phyloP scores from a whole-genome alignment of 768 basidiomycete species.

The Nidularia pulvinata region DNA sequence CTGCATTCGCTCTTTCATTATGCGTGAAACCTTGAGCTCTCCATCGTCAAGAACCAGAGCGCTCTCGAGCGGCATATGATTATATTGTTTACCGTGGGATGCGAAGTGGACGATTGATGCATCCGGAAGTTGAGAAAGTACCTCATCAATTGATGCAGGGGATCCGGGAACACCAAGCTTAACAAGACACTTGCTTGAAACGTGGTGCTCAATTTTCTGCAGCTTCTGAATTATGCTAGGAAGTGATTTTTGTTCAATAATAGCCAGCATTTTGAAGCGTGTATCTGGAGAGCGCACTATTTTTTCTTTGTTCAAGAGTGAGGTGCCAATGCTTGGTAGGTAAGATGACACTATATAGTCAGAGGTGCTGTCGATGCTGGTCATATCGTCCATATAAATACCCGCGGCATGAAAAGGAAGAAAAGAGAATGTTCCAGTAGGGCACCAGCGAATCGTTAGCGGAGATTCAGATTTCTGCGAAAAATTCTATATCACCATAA shows the following conservation, averaged over 20 bases:
- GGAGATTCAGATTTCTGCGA: not conserved
- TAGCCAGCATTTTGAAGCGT: not conserved
- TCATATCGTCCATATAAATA: not conserved
- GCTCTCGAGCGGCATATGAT: not conserved
- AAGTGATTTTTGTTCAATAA: not conserved
- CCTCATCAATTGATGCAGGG: not conserved
- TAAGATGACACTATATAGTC: not conserved
- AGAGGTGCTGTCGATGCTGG: not conserved
- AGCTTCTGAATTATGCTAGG: not conserved
- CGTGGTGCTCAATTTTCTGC: not conserved
- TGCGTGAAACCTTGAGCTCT: not conserved
- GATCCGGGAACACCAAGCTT: not conserved
- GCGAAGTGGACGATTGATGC: not conserved
- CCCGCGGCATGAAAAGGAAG: not conserved
- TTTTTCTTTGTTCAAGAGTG: not conserved
- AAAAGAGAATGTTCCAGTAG: not conserved
- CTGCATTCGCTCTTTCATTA: not conserved
- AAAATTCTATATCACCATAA: no score
- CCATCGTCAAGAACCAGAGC: not conserved
- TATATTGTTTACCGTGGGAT: not conserved
- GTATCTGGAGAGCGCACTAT: not conserved
- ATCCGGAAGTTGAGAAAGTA: not conserved
- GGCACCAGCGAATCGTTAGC: not conserved
- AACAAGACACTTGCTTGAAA: not conserved
- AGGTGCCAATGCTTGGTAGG: not conserved